Conservation (phyloP, 2,329 filamentous ascomycete genomes). For the Colletotrichum chlorophyti region DNA sequence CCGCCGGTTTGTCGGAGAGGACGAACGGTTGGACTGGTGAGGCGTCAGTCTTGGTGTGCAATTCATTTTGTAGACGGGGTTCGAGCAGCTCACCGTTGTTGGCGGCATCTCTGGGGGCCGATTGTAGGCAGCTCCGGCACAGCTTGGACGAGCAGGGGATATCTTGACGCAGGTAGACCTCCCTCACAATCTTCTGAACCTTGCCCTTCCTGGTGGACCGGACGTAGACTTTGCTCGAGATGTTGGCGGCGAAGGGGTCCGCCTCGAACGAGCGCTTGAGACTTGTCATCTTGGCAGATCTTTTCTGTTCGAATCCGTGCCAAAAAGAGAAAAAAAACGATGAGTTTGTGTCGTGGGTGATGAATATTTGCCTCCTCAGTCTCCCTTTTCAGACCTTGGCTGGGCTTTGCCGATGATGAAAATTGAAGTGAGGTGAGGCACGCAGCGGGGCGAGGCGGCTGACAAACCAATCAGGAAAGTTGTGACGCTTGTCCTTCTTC, state of each 20-base stretch:
- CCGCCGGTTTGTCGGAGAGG: constrained; percentile 86
- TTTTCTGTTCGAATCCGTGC: no score
- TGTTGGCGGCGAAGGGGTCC: constrained; percentile 69
- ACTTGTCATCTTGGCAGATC: constrained; percentile 62
- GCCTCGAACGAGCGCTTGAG: constrained; percentile 64
- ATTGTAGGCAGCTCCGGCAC: constrained; percentile 77
- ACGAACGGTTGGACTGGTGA: constrained; percentile 77
- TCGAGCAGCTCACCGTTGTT: constrained; percentile 67
- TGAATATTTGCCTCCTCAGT: no score
- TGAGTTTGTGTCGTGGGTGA: constrained; percentile 7
- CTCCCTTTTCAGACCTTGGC: not conserved
- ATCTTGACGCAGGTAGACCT: constrained; percentile 94
- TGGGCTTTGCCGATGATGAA: constrained; percentile 15
- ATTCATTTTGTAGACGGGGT: not conserved
- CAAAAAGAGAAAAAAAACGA: no score
- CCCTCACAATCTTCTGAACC: constrained; percentile 97
- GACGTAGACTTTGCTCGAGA: constrained; percentile 96
- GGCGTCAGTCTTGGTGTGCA: not conserved
- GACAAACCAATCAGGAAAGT: constrained; percentile 29
- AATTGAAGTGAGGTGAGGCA: constrained; percentile 22
- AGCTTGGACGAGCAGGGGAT: constrained; percentile 96
- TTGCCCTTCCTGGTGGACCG: constrained; percentile 94
- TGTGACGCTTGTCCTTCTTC: constrained; percentile 22
- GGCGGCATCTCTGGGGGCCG: constrained; percentile 79
- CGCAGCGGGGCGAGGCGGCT: constrained; percentile 28